Conservation (phyloP, 306 rosid genomes). For the Prunus campanulata region DNA sequence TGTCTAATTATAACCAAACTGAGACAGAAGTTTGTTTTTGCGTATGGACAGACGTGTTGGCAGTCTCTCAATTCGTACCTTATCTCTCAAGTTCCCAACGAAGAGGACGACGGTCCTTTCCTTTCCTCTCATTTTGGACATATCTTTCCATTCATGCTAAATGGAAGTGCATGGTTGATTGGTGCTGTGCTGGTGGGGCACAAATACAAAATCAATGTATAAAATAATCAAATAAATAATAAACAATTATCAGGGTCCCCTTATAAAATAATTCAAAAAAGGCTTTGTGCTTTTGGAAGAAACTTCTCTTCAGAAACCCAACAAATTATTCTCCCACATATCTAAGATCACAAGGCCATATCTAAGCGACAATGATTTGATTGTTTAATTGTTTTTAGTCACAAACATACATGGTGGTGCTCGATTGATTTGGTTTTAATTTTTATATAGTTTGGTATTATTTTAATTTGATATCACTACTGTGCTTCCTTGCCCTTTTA, state of each 20-base stretch:
- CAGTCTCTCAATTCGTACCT: not conserved
- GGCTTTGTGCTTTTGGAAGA: not conserved
- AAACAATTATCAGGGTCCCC: not conserved
- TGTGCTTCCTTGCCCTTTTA: not conserved
- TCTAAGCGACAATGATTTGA: not conserved
- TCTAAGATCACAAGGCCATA: not conserved
- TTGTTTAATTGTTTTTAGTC: not conserved
- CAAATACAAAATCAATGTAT: not conserved
- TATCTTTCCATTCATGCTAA: not conserved
- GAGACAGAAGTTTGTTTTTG: not conserved
- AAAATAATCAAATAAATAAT: not conserved
- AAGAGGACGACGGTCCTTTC: not conserved
- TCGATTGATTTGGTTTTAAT: conserved; percentile 1
- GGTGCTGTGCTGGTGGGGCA: not conserved
- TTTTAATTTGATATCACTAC: not conserved
- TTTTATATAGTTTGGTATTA: not conserved
- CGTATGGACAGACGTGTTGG: not conserved
- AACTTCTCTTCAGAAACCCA: conserved; percentile 6
- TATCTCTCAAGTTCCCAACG: not conserved
- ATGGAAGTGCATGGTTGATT: not conserved
- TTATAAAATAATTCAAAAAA: not conserved
- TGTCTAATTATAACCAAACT: not conserved
- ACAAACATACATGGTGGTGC: not conserved
- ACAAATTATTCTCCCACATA: conserved; percentile 14
- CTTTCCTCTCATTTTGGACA: not conserved